Evolutionary conservation across 441 rosid genomes (phyloP), one percentile per base, ranked within the genome.

Genomic region (Biscutella laevigata): DNA sequence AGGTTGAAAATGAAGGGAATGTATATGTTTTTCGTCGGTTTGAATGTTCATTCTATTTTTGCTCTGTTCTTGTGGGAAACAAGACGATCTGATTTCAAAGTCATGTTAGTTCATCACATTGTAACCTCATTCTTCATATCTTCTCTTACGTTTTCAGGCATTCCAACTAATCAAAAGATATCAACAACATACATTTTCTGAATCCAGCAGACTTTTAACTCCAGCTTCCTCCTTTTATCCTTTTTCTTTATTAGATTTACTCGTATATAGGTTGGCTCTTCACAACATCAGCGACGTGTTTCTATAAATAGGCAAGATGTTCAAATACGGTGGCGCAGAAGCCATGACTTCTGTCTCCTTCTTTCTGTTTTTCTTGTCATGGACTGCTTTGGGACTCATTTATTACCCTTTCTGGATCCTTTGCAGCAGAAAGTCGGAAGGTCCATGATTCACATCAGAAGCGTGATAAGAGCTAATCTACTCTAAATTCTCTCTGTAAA

Each of bases 41-140:
- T 82, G 59, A 73, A 75, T 52, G 50, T 68, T 19, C 75, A 75
- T 66, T 74, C 81, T 2, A 33, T 75, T n/a, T 73, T 77, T 49
- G 81, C 88, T 34, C 62, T 79, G 71, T 63, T 79, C 37, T 73
- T 77, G 17, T 82, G 88, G 85, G 88, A 82, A 65, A 75, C 83
- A 42, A 74, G 75, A 70, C 73, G 80, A 54, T 71, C 77, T 14
- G 81, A 79, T 75, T 79, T 77, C 62, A 54, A 50, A n/a, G 81
- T 75, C 28, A 77, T 79, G 50, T 66, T 79, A 76, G 62, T 52
- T 53, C 85, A 82, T 75, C 83, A 79, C 70, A 51, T 79, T 14
- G 73, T 73, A 9, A 72, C 72, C 9, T 44, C 70, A 34, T 60
- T 55, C 63, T 81, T 81, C 27, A 40, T 77, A 55, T 59, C 60